Evolutionary conservation across 78 protist species (phyloP), one percentile per base, ranked within the genome.

Genomic region (Diacronema lutheri): DNA sequence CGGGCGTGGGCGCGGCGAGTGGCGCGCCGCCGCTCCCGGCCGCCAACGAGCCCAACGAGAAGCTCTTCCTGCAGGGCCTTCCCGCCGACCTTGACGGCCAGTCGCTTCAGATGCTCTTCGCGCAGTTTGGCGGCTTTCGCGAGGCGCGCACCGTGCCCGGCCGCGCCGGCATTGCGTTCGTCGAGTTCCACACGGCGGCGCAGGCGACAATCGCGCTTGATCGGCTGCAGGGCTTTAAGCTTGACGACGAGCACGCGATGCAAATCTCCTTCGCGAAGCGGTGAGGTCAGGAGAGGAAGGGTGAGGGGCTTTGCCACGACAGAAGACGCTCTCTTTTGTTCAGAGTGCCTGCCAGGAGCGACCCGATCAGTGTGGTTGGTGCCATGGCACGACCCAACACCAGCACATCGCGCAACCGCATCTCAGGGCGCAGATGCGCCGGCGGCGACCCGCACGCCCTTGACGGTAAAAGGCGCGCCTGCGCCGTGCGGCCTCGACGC

Each of bases 91-190:
- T 89, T 12, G 88, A 78, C 76, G 90, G 74, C 41, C 55, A 46
- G 68, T 85, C 86, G 96, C 92, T 95, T 40, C 0, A 58, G 60
- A 80, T 68, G 79, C 90, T 96, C 73, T 95, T 96, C 89, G 58
- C 58, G 56, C 93, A 94, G 96, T 92, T 93, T 82, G 90, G 87
- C 29, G 98, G 98, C 31, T 90, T 90, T 81, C 78, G 84, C 82
- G 94, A 93, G 66, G 50, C 7, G 50, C 92, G 93, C 37, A 55
- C 91, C 80, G 93, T 93, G 26, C 94, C 95, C 6, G 88, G 89
- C 33, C 91, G 86, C 74, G 66, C 90, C 21, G 97, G 94, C 86
- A 86, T 96, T 19, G 96, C 96, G 23, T 96, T 96, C 73, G 95
- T 94, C 29, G 97, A 95, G 84, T 96, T 86, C 68, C 93, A 93